Evolutionary conservation across 345 rosid genomes (phyloP), one percentile per base, ranked within the genome.

Genomic region (Eucalyptus grandis): DNA sequence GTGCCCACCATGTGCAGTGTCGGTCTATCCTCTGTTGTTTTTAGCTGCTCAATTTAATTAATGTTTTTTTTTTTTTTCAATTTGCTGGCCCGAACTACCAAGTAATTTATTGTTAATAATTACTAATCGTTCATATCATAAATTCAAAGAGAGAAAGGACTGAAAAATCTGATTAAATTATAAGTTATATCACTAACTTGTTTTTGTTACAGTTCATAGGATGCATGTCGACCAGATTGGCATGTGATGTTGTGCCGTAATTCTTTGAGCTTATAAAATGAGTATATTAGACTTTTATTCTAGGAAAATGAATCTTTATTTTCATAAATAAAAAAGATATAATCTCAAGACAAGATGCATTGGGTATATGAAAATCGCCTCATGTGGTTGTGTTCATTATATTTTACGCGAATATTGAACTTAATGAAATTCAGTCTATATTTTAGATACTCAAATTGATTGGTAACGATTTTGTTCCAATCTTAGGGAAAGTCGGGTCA

Each of bases 401-500:
- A 10, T 72, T 72, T 72, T 72, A 34, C 46, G 1, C 2, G 1
- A 21, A 2, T 14, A 69, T 69, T 17, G 13, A 34, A 34, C 82
- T 17, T 72, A 17, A 72, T 72, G 14, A 19, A 37, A 21, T 77
- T 21, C 14, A 77, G 15, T 19, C 0, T 0, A 6, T 37, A 6
- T 37, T 9, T 40, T 19, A 11, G 46, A 10, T 21, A 37, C 14
- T 6, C 27, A 4, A 72, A 37, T 77, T 26, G 27, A 40, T 77
- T 40, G 85, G 47, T 77, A 6, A 40, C 3, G 5, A 77, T 77
- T 77, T 77, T 40, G 27, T 77, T 77, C 30, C 8, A 43, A 40
- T 40, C 1, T 0, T 11, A 77, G 85, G 94, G 86, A 92, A 90
- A 89, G 88, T 93, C n/a, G 92, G 95, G 27, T 90, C 97, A 14